Percentiles rank a stretch among this genome's conserved stretches.
Conservation (phyloP, 768 basidiomycete genomes). For the Pulveroboletus frians region DNA sequence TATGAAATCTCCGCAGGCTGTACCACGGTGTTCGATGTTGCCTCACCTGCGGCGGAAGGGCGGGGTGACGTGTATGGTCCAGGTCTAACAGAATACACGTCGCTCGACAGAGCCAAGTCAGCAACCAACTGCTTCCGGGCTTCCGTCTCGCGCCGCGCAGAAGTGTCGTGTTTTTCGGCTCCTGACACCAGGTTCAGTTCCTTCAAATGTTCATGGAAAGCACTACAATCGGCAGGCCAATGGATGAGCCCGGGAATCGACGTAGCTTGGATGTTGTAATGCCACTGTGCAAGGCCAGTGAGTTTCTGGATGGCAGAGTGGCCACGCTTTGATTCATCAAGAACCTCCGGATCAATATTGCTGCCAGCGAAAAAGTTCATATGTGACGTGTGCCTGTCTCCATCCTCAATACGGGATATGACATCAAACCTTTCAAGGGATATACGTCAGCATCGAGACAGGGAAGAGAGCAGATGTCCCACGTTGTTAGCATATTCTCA, state of each 20-base stretch:
- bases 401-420: slow-evolving; percentile 48
- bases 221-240: slow-evolving; percentile 31
- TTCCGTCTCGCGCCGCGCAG: slow-evolving; percentile 44
- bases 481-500: slow-evolving; percentile 63
- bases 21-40: slow-evolving; percentile 5
- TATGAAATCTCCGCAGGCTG: slow-evolving; percentile 43
- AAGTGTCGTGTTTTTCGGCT: slow-evolving; percentile 34
- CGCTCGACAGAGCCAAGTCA: slow-evolving; percentile 56
- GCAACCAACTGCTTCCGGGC: slow-evolving; percentile 58
- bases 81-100: slow-evolving; percentile 48
- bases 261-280: slow-evolving; percentile 43
- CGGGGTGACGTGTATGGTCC: slow-evolving; percentile 26
- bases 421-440: slow-evolving; percentile 52
- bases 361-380: slow-evolving; percentile 57
- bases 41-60: background rate
- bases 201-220: slow-evolving; percentile 37
- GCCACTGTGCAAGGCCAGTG: slow-evolving; percentile 46
- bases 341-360: slow-evolving; percentile 48
- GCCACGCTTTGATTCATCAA: slow-evolving; percentile 46
- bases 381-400: slow-evolving; percentile 38
- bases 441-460: background rate
- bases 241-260: slow-evolving; percentile 40
- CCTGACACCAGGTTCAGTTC: slow-evolving; percentile 40
- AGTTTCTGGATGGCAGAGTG: slow-evolving; percentile 40
- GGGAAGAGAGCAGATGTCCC: slow-evolving; percentile 10